These are phyloP conservation scores for Brassica nigra DNA, from an alignment of 345 rosid species.

Conservation along the genomic window DNA sequence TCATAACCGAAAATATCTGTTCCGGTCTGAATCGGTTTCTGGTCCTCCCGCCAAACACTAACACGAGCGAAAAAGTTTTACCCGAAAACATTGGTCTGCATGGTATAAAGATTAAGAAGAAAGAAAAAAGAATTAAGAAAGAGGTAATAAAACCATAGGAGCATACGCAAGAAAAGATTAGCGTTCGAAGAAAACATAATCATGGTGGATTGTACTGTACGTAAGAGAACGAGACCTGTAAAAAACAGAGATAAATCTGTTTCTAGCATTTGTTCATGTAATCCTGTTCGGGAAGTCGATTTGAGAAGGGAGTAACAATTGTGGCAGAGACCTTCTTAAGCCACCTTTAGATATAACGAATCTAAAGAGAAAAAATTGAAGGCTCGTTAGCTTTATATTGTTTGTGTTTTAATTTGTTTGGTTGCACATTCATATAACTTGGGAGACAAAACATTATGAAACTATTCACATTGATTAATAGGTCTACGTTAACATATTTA, in stretches of 20 bases:
- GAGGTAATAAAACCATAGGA: not conserved
- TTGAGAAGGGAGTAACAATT: not conserved
- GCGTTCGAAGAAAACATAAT: not conserved
- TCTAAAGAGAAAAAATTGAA: not conserved
- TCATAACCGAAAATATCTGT: not conserved
- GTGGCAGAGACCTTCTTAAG: not conserved
- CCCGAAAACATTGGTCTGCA: not conserved
- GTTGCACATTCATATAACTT: not conserved
- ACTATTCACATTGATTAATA: not conserved
- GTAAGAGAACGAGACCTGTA: not conserved
- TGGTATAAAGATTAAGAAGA: not conserved
- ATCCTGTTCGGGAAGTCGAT: not conserved
- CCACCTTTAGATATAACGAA: too few species aligned
- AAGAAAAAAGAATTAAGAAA: not conserved
- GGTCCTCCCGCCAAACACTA: not conserved
- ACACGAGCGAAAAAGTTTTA: too few species aligned
- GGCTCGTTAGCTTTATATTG: not conserved
- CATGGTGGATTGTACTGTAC: not conserved
- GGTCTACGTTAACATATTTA: not conserved
- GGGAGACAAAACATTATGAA: not conserved
- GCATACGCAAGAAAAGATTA: not conserved
- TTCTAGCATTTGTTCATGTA: not conserved
- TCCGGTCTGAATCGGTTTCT: not conserved
- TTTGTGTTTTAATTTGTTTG: not conserved
- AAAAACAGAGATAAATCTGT: not conserved